Evolutionary conservation across 306 rosid genomes (phyloP).

Genomic region (Prunus fruticosa): DNA sequence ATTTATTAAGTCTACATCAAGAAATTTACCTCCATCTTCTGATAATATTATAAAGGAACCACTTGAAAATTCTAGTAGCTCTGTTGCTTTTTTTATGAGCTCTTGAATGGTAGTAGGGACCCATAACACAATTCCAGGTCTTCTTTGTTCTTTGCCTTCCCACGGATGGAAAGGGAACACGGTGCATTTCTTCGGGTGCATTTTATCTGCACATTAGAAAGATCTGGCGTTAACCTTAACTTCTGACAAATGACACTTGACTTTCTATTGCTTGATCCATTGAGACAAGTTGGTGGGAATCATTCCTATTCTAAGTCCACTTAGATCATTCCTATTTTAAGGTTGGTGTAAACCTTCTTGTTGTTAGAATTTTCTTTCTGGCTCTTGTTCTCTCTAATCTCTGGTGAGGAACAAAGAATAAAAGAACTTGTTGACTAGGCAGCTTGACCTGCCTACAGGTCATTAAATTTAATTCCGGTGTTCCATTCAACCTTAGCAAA

Average conservation of each 20-base stretch:
- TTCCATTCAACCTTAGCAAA: background rate
- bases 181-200: conserved; percentile 69
- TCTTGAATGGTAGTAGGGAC: conserved; percentile 66
- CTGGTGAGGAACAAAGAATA: background rate
- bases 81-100: conserved; percentile 52
- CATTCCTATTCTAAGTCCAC: no score
- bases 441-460: no score
- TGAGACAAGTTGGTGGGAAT: no score
- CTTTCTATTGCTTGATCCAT: no score
- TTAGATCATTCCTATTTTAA: no score
- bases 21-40: conserved; percentile 88
- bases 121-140: conserved; percentile 75
- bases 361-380: background rate
- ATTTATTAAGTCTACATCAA: conserved; percentile 58
- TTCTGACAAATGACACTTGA: no score
- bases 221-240: no score
- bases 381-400: background rate
- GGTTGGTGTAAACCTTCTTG: background rate
- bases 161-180: conserved; percentile 87
- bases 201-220: conserved; percentile 44
- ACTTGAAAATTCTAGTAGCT: conserved; percentile 40
- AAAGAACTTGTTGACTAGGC: no score
- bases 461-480: no score
- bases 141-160: conserved; percentile 63
- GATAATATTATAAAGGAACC: conserved; percentile 49